Base-by-base conservation (phyloP, 768 basidiomycete species). In the Artomyces pyxidatus region DNA sequence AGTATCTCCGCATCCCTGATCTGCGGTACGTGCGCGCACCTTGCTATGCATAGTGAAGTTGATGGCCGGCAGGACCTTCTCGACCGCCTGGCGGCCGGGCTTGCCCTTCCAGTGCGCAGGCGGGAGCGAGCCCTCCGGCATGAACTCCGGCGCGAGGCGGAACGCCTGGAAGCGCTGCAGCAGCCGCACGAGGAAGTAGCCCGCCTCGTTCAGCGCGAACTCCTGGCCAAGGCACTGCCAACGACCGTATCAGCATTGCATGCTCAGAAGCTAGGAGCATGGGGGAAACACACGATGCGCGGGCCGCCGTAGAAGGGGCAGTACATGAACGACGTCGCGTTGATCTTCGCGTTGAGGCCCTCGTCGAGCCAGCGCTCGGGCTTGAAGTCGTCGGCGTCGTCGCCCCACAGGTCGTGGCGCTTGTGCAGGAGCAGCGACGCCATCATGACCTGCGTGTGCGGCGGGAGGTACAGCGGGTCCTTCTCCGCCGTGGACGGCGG, bases 261-360 rank as follows among this genome's bases (percentile, higher is more conserved):
- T 8, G 12, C 25, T 21, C 25, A 28, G 5, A 3, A 11, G 16
- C 10, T 8, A 9, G 35, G 22, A 17, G 0, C 27, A n/a, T 2
- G 23, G 4, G 17, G 1, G 4, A 45, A 4, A 45, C 54, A 37
- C 38, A 56, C 54, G 51, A 81, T 78, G 9, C 83, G 69, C 5
- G 81, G 83, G 1, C 80, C 83, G 0, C 79, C 80, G 50, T 82
- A 82, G 66, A 84, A 84, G 0, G 83, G 81, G 5, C 78, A 63
- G 62, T 84, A 85, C 52, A 86, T 84, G 68, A 76, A 82, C 1
- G 81, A 80, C 51, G 83, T 83, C 2, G 72, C 69, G 0, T 66
- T 68, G 17, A 81, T 65, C 49, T 78, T 78, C 55, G 73, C 69
- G 6, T 78, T 55, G 26, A 82, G 68, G 1, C 28, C 42, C 9